A percentile compares a stretch with the other conserved stretches of the same genome.
Conservation (phyloP, 2,329 filamentous ascomycete genomes). For the Lasiodiplodia citricola region DNA sequence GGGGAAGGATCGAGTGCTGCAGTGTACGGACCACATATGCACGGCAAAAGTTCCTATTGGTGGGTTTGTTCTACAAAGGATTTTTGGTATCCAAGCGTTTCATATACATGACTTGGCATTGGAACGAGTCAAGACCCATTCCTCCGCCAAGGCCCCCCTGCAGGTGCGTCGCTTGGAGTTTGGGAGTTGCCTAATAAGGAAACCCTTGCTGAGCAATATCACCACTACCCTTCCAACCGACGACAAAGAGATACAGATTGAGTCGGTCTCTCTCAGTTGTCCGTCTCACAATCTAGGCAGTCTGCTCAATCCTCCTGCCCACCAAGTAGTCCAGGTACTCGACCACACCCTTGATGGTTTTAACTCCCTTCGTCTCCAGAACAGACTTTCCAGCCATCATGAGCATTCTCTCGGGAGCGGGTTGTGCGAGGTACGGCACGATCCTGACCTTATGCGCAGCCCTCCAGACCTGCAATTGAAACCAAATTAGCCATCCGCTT, state of each 20-base stretch:
- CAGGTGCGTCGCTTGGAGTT: neutral
- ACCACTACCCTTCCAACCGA: neutral
- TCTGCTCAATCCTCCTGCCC: neutral
- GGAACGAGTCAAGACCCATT: neutral
- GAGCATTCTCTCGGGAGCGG: neutral
- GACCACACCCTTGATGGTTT: neutral
- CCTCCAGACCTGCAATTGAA: neutral
- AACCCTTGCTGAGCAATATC: neutral
- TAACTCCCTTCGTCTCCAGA: neutral
- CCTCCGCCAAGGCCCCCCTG: neutral
- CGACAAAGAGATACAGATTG: neutral
- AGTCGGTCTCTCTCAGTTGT: no score
- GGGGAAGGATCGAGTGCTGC: no score
- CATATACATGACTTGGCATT: neutral
- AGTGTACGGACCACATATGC: neutral
- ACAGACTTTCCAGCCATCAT: constrained; percentile 7
- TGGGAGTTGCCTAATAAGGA: neutral
- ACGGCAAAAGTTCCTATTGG: neutral
- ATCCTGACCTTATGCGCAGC: constrained; percentile 3
- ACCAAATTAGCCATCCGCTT: neutral
- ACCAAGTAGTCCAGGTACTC: neutral
- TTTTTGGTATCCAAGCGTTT: neutral
- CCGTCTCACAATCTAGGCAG: neutral
- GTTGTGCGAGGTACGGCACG: neutral
- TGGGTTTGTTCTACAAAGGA: neutral